Base-by-base conservation (phyloP, 345 rosid species). In the Arabis alpina region DNA sequence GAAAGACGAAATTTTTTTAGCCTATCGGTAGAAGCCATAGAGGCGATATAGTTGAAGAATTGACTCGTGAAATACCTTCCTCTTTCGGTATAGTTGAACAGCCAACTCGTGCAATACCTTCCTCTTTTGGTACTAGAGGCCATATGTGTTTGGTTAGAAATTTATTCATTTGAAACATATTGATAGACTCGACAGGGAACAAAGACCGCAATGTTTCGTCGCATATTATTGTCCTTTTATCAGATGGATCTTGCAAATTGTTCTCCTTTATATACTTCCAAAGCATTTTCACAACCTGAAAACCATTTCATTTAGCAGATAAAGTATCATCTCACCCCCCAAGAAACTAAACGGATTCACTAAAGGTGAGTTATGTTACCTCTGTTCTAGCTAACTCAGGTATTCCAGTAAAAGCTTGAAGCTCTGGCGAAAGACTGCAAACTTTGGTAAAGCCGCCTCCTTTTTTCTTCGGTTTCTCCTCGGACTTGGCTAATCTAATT, bases 351-450 rank as follows among this genome's bases (percentile, higher is more conserved):
- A 58, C 49, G 42, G 5, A 13, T 56, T 25, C 27, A 52, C 57
- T 23, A 10, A 3, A 67, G 39, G 57, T 44, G 10, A 10, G 56
- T 37, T 16, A 57, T 37, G 55, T 79, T 28, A 93, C 98, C 91
- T 87, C 93, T 64, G 97, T 87, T 79, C 98, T 90, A 64, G 97
- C 93, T 81, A 90, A 76, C 67, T 81, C 82, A 48, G 90, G 42
- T 52, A 36, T 86, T 30, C 97, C 97, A 48, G 79, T 56, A 68
- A 93, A 72, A 54, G 80, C 77, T 71, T 88, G 95, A 66, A 90
- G 91, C 74, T 86, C 84, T 23, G 91, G 91, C 42, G 98, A 90
- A 77, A 93, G 97, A 48, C 89, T 76, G 72, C 90, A 93, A 70
- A 86, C 50, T 81, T 90, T 93, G 16, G 86, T 69, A 80, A 90